A percentile compares a stretch with the other conserved stretches of the same genome.
These are phyloP conservation scores for Gymnopilus dilepis DNA, from an alignment of 768 basidiomycete species.

Conservation along the genomic window DNA sequence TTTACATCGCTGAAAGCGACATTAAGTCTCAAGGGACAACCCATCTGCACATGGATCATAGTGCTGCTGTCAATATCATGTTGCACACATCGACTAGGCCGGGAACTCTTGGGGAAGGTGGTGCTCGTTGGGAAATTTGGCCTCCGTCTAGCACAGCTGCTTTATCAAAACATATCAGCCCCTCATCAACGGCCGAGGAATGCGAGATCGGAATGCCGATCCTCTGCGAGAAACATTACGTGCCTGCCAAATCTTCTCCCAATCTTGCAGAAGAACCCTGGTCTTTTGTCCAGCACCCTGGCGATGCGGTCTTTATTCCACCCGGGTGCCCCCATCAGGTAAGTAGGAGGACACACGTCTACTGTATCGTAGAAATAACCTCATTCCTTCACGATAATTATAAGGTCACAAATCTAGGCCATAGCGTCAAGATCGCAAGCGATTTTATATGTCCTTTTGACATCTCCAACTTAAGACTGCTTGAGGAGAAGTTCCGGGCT, in stretches of 20 bases:
- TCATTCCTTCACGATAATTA: no score
- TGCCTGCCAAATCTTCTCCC: no score
- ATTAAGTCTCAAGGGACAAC: background rate
- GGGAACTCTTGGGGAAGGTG: background rate
- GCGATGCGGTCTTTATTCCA: conserved; percentile 11
- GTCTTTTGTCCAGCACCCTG: conserved; percentile 1
- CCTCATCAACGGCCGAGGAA: background rate
- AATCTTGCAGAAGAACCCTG: background rate
- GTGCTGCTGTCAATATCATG: conserved; percentile 15
- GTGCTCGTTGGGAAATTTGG: background rate
- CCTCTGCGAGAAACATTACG: background rate
- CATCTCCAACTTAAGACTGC: background rate
- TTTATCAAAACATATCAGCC: background rate
- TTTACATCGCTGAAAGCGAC: conserved; percentile 1
- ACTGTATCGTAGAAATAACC: background rate
- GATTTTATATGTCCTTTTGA: background rate
- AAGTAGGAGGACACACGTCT: background rate
- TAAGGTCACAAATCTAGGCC: background rate
- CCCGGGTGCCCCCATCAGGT: conserved; percentile 8
- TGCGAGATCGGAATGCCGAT: background rate
- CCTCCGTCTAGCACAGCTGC: background rate
- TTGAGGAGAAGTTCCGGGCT: background rate
- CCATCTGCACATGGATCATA: conserved; percentile 13
- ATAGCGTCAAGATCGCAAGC: background rate
- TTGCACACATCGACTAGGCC: background rate